Base-by-base conservation (phyloP, 495 filamentous ascomycete species). In the Aspergillus cavernicola region DNA sequence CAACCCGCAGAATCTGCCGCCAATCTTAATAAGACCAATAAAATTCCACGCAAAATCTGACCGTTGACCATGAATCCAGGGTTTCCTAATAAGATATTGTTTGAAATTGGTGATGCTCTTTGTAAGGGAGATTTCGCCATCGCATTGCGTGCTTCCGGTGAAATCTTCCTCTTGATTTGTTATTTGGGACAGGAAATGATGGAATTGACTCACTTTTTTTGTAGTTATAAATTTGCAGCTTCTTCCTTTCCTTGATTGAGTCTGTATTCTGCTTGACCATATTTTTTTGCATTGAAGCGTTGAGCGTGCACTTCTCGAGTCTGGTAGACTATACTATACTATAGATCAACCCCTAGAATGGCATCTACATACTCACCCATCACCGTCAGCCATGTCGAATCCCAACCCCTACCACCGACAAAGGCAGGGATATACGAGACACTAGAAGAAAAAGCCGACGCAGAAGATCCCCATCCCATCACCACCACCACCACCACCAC, bases 111-210 rank as follows among this genome's bases (percentile, higher is more conserved):
- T 56, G 53, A 33, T 46, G 42, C 28, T 45, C 43, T 32, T 33
- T 50, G 32, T 28, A 47, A 42, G 46, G 49, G 40, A 20, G 20
- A 19, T 23, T 31, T 39, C 39, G 52, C 48, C 57, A 53, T 50
- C 50, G 43, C 50, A 59, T 59, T 55, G 57, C 57, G 57, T 59
- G 57, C 57, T 59, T 52, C 40, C 35, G 32, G 41, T 47, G 47
- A 35, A 47, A 48, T 55, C 52, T 55, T 53, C 46, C 32, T 40
- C 26, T 33, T 54, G 51, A 37, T 31, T 44, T 20, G 45, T 37
- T 39, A 5, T 50, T 39, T 48, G 45, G 24, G n/a, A 41, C 28
- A 13, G 48, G 49, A 44, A 23, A 20, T 52, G 23, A 13, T 4
- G 38, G 15, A 28, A 31, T 47, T 40, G 20, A 46, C 10, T 37